Base-by-base conservation (phyloP, 805 yeast genomes). In the Suhomyces prunicola region DNA sequence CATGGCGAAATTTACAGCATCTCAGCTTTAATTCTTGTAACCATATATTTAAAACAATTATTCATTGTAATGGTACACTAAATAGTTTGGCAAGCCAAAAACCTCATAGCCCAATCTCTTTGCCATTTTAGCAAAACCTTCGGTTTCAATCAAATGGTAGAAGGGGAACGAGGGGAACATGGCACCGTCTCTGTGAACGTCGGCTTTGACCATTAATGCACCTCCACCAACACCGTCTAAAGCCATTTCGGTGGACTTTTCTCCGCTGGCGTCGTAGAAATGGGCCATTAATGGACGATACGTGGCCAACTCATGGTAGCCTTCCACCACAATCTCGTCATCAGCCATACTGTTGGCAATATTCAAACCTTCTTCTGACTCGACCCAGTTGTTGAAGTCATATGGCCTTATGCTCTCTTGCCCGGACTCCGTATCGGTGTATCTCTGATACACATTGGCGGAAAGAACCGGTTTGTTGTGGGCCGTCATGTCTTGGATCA, bases 131-230 rank as follows among this genome's bases (percentile, higher is more conserved):
- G 94, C 97, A 72, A 94, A 94, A 15, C 99, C 99, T 73, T 94
- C 99, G 8, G 97, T 92, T 76, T 94, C 99, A 58, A 94, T 91
- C 69, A 94, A 79, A 69, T 94, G 96, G 69, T 93, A 92, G 78
- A 94, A 94, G 55, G 99, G 94, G 83, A 94, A 94, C 48, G 96
- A 89, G 15, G 99, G 99, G 83, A 94, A 94, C 97, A 94, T 93
- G 51, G 98, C 98, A 49, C 99, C 99, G 70, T 94, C 99, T 68
- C 99, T 82, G 72, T 94, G 99, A 50, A 94, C 99, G 60, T 92
- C 97, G 9, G 97, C 96, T 67, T 93, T 90, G 29, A 94, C 99
- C 72, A 94, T 69, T 31, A 96, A 85, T 44, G 97, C 96, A 22
- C 97, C 96, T 57, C 97, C 98, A 50, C 99, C 99, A 53, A 94